Base-by-base conservation (phyloP, 768 basidiomycete genomes). In the Lactarius tabidus region DNA sequence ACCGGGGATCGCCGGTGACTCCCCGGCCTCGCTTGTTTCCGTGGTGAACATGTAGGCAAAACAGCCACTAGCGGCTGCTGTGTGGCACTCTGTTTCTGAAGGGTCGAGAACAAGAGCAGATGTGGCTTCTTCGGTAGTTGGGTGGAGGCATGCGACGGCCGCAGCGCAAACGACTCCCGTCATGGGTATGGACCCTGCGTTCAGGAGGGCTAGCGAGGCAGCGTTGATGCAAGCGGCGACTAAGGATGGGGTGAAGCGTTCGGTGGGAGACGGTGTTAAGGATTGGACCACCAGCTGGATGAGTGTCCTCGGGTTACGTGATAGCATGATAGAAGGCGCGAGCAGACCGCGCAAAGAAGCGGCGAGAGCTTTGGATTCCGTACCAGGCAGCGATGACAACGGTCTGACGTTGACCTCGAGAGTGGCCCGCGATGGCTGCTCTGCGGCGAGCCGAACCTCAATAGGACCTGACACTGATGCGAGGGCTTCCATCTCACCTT, bases 381-480 rank as follows among this genome's bases (percentile, higher is more conserved):
- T 90, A 5, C 85, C 88, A 9, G 92, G 81, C 12, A 91, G 79
- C 53, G 84, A 81, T 26, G 85, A 81, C 20, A 92, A 77, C 0
- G 93, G 91, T 2, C 91, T 82, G 10, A 91, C 79, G 54, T 78
- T 75, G 48, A 93, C 85, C 71, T 94, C 93, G 68, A 94, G 82
- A 0, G 89, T 85, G 0, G 90, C 85, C 62, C 85, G 84, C 14
- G 86, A 86, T 12, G 91, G 84, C 35, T 84, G 81, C 76, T 94
- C 93, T 9, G 82, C 75, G 3, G 85, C 82, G 9, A 86, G 78
- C 20, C 90, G 81, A 57, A 88, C 88, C 68, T 93, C 86, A 53
- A 93, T 87, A 23, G 93, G 93, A 0, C 93, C 92, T 17, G 90
- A 90, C 39, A 92, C 74, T 6, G 91, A 91, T 9, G 88, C 85